Conservation (phyloP, 441 rosid genomes). For the Capsella rubella region DNA sequence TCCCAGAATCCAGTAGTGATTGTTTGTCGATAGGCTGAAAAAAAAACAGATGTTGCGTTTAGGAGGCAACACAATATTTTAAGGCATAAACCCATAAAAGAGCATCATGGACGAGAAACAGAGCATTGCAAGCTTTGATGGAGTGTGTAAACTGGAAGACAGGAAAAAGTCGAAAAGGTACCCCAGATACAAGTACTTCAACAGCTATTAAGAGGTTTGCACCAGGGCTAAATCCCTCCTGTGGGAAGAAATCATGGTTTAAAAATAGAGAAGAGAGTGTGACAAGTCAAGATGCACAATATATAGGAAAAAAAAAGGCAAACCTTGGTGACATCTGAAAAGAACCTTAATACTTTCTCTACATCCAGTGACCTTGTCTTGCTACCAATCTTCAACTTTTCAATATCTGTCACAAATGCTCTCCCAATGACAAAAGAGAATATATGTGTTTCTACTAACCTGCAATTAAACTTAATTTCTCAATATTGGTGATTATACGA, state of each 20-base stretch:
- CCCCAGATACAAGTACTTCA: slow-evolving; percentile 97
- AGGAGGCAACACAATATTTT: slow-evolving; percentile 31
- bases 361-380: slow-evolving; percentile 88
- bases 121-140: slow-evolving; percentile 17
- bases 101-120: slow-evolving; percentile 24
- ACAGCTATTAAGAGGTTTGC: slow-evolving; percentile 91
- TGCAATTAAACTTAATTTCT: slow-evolving; percentile 53
- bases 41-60: slow-evolving; percentile 29
- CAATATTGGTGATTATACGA: slow-evolving; percentile 45
- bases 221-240: slow-evolving; percentile 94
- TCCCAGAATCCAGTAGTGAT: slow-evolving; percentile 98
- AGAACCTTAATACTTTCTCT: slow-evolving; percentile 68
- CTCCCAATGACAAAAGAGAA: slow-evolving; percentile 99
- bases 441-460: slow-evolving; percentile 99
- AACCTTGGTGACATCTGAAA: slow-evolving; percentile 87
- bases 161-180: slow-evolving; percentile 42
- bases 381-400: slow-evolving; percentile 94
- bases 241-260: slow-evolving; percentile 49
- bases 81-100: slow-evolving; percentile 29
- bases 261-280: slow-evolving; percentile 29
- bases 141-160: slow-evolving; percentile 31
- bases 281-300: slow-evolving; percentile 34
- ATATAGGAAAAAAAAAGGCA: slow-evolving; percentile 43
- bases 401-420: slow-evolving; percentile 98
- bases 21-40: slow-evolving; percentile 97